Conservation (phyloP, 768 basidiomycete species). For the Crassisporium funariophilum region DNA sequence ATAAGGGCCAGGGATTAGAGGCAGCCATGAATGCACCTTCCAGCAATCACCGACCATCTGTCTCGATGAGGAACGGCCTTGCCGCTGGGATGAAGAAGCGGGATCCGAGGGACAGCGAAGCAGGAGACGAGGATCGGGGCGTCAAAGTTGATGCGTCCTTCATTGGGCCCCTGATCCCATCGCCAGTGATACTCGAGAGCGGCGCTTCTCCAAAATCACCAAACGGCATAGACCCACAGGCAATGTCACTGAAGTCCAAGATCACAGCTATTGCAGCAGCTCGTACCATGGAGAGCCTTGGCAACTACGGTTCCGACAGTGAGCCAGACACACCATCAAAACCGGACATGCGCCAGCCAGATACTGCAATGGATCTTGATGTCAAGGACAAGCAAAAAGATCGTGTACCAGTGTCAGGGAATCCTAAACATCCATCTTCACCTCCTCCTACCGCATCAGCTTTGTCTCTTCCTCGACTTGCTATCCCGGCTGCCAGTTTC, state of each 20-base stretch:
- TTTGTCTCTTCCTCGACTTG: slow-evolving; percentile 25
- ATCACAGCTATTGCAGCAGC: slow-evolving; percentile 24
- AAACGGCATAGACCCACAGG: slow-evolving; percentile 32
- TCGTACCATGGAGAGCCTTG: slow-evolving; percentile 26
- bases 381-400: slow-evolving; percentile 15
- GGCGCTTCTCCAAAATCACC: slow-evolving; percentile 22
- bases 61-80: slow-evolving; percentile 39
- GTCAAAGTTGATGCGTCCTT: slow-evolving; percentile 52
- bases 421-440: slow-evolving; percentile 19
- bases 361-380: slow-evolving; percentile 15
- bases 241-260: slow-evolving; percentile 31
- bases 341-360: neutral
- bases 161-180: slow-evolving; percentile 69
- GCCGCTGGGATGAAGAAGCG: slow-evolving; percentile 54
- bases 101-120: slow-evolving; percentile 40
- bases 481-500: slow-evolving; percentile 29
- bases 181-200: slow-evolving; percentile 33
- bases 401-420: neutral
- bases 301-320: slow-evolving; percentile 31
- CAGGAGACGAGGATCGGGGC: slow-evolving; percentile 51
- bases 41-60: slow-evolving; percentile 24
- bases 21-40: slow-evolving; percentile 50
- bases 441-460: slow-evolving; percentile 33
- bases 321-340: slow-evolving; percentile 8
- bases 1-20: slow-evolving; percentile 74